Evolutionary conservation across 306 rosid genomes (phyloP).

Genomic region (Pterocarpus santalinus): DNA sequence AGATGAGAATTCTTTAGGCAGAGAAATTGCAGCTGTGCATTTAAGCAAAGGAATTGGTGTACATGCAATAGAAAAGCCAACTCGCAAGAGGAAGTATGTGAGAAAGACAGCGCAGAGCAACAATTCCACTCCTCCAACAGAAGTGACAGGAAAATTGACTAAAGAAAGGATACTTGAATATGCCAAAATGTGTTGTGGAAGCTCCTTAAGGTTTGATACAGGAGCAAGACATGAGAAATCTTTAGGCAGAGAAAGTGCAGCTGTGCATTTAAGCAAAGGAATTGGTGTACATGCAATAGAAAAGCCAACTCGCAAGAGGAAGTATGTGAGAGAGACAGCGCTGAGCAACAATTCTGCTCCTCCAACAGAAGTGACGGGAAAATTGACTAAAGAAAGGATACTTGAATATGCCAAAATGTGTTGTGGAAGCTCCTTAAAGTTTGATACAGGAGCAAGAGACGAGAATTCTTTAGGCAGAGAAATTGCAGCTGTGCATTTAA

Average conservation of each 20-base stretch:
- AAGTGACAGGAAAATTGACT: constrained; percentile 40
- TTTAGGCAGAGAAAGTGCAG: constrained; percentile 23
- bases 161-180: constrained; percentile 43
- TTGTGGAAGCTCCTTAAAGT: constrained; percentile 43
- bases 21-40: no score
- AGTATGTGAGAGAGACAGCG: no score
- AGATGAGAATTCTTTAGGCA: no score
- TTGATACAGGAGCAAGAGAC: no score
- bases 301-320: no score
- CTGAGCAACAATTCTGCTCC: constrained; percentile 16
- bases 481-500: no score
- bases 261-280: neutral
- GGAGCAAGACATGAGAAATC: constrained; percentile 35
- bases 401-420: constrained; percentile 50
- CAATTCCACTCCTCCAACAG: constrained; percentile 34
- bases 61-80: no score
- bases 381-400: constrained; percentile 42
- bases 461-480: no score
- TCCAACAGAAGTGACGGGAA: constrained; percentile 38
- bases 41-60: no score
- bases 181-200: constrained; percentile 59
- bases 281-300: no score
- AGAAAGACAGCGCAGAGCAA: no score
- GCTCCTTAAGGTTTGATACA: constrained; percentile 56
- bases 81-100: no score